Conservation (phyloP, 2,329 filamentous ascomycete genomes). For the Fusarium setosum region DNA sequence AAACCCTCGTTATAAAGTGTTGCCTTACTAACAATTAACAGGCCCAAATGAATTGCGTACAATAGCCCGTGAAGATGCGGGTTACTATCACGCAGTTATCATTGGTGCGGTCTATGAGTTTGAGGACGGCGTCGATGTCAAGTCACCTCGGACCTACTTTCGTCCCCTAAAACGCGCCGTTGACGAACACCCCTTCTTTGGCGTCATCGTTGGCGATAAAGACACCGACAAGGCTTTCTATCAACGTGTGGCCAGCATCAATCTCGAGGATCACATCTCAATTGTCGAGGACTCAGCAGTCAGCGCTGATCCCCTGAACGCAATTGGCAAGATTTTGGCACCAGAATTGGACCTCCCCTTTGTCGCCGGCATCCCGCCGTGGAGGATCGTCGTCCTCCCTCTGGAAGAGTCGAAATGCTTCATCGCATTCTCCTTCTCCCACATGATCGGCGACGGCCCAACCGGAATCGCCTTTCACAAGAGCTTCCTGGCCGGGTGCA, state of each 20-base stretch:
- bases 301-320: neutral
- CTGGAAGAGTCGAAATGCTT: conserved; percentile 21
- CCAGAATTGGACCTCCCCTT: conserved; percentile 32
- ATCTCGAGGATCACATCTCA: conserved; percentile 32
- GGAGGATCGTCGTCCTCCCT: conserved; percentile 37
- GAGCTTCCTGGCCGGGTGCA: conserved; percentile 29
- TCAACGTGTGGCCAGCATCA: conserved; percentile 26
- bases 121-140: neutral
- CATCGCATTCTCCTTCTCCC: conserved; percentile 37
- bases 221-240: conserved; percentile 37
- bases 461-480: conserved; percentile 37
- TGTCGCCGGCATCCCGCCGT: conserved; percentile 26
- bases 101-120: conserved; percentile 38
- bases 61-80: conserved; percentile 34
- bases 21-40: neutral
- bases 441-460: conserved; percentile 39
- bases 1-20: neutral
- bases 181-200: conserved; percentile 32
- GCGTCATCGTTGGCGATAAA: conserved; percentile 30
- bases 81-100: conserved; percentile 37
- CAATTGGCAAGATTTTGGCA: conserved; percentile 21
- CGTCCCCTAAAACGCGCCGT: conserved; percentile 31
- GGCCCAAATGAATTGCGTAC: conserved; percentile 39
- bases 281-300: conserved; percentile 2
- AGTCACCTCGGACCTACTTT: conserved; percentile 22